These are phyloP conservation scores for Pseudomicrostroma phylloplanum DNA, from an alignment of 1,284 basidiomycete genomes.

Conservation along the genomic window DNA sequence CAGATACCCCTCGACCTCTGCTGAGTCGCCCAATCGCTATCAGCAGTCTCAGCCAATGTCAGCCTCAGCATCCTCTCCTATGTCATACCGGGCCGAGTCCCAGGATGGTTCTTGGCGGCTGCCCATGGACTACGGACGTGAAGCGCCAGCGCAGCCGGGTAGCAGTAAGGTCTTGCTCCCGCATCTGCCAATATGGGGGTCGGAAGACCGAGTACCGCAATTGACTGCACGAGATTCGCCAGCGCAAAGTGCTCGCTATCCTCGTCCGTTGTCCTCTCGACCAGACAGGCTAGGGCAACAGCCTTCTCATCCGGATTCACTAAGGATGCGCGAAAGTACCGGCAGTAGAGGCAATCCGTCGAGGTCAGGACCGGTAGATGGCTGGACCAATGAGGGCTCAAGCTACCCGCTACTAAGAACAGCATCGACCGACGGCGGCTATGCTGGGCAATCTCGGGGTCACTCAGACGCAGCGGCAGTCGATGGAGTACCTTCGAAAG, in stretches of 20 bases:
- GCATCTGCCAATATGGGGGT: background rate
- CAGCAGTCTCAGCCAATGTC: background rate
- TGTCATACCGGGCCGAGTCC: no score
- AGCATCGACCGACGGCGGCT: no score
- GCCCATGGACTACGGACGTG: background rate
- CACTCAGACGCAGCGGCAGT: no score
- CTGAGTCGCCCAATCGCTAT: no score
- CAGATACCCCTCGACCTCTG: no score
- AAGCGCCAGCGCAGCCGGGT: background rate
- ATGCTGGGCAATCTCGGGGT: no score
- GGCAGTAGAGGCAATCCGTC: background rate
- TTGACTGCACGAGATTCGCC: background rate
- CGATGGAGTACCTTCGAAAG: no score
- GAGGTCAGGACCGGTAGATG: no score
- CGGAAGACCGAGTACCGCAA: background rate
- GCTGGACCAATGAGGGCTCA: no score
- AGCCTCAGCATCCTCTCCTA: slow-evolving; percentile 1
- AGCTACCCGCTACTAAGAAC: no score
- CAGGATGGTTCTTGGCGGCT: background rate
- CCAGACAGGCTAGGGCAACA: background rate
- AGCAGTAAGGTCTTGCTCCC: background rate
- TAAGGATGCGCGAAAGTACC: background rate
- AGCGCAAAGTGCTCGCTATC: background rate
- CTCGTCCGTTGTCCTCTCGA: background rate
- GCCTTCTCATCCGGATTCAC: background rate